Conservation (phyloP, 1,139 yeast species). For the Yamadazyma songkhlaensis region DNA sequence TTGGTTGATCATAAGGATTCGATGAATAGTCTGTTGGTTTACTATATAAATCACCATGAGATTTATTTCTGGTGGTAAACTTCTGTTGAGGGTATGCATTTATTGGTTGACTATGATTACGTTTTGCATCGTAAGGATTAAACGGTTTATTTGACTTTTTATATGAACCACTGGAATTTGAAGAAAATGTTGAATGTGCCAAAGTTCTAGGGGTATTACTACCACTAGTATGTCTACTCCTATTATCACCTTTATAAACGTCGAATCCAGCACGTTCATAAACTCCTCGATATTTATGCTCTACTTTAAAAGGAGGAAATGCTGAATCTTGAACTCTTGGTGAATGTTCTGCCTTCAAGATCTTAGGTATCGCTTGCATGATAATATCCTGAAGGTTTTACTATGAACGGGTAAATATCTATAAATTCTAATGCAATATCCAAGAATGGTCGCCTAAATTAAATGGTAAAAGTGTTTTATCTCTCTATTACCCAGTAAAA, state of each 20-base stretch:
- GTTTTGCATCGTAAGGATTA: not conserved
- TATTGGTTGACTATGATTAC: conserved; percentile 2
- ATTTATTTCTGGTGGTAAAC: conserved; percentile 7
- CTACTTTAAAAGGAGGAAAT: conserved; percentile 59
- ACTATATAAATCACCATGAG: conserved; percentile 7
- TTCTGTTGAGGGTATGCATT: conserved; percentile 1
- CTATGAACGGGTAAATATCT: too few relatives aligned
- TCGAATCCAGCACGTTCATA: conserved; percentile 69
- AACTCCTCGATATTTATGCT: conserved; percentile 55
- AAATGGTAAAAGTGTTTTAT: too few relatives aligned
- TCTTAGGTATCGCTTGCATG: conserved; percentile 24
- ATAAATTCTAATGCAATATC: too few relatives aligned
- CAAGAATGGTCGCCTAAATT: too few relatives aligned
- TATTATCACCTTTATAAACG: conserved; percentile 27
- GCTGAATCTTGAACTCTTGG: conserved; percentile 40
- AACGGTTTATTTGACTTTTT: not conserved
- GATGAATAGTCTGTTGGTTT: not conserved
- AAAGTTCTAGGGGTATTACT: conserved; percentile 8
- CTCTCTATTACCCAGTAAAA: too few relatives aligned
- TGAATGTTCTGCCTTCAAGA: conserved; percentile 28
- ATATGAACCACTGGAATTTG: not conserved
- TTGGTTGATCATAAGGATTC: too few relatives aligned
- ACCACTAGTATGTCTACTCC: conserved; percentile 1
- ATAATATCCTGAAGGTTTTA: too few relatives aligned
- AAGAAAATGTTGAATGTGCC: conserved; percentile 7